Conservation (phyloP, 73 alveolate species). For the Uronychia binucleata region DNA sequence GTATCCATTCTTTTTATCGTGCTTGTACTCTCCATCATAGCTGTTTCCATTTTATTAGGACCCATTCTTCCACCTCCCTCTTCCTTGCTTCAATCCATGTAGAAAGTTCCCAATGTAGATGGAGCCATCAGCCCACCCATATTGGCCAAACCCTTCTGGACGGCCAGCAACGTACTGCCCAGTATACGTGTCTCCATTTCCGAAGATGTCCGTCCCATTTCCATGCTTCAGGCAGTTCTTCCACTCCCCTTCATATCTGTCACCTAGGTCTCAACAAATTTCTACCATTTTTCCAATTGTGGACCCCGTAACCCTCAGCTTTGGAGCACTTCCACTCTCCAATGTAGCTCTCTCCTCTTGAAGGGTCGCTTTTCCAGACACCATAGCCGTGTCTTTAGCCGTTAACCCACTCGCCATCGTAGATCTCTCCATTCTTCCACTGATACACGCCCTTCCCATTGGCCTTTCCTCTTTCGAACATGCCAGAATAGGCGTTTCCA, state of each 20-base stretch:
- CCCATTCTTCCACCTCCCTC: conserved; percentile 64
- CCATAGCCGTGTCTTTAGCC: conserved; percentile 41
- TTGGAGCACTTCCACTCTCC: conserved; percentile 36
- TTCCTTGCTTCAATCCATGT: conserved; percentile 63
- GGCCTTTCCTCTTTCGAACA: conserved; percentile 40
- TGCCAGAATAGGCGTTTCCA: conserved; percentile 50
- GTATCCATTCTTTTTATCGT: conserved; percentile 8
- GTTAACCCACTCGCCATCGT: conserved; percentile 61
- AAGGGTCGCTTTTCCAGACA: conserved; percentile 39
- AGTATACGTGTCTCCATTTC: conserved; percentile 64
- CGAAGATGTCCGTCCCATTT: conserved; percentile 57
- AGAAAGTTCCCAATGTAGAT: conserved; percentile 60
- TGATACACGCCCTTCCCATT: conserved; percentile 38
- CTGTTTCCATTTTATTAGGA: no score
- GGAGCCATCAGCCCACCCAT: conserved; percentile 69
- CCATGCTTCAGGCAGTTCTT: conserved; percentile 65
- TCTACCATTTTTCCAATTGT: conserved; percentile 35
- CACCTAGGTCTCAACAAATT: no score
- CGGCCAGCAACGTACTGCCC: conserved; percentile 62
- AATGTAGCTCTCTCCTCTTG: conserved; percentile 27
- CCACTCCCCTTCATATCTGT: conserved; percentile 70
- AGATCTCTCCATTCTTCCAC: conserved; percentile 26
- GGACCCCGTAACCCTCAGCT: conserved; percentile 40
- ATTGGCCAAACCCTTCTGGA: conserved; percentile 74
- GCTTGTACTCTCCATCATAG: no score